A percentile compares a stretch with the other conserved stretches of the same genome.
Evolutionary conservation across 805 yeast genomes (phyloP).

Genomic region (Candida wancherniae): DNA sequence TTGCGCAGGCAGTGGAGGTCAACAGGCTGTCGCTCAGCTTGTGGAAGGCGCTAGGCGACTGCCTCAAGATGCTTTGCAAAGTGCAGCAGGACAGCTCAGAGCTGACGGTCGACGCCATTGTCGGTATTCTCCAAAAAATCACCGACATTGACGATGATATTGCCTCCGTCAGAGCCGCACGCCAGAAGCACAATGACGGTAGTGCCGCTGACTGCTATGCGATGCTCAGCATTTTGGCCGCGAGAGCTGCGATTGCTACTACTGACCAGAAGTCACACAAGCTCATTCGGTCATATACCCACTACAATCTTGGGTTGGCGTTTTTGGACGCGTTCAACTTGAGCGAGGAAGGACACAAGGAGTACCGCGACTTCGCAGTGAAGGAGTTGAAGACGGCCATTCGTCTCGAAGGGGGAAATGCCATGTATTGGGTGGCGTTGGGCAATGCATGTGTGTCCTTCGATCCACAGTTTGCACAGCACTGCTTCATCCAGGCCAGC

Average conservation of each 20-base stretch:
- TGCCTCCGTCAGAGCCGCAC: constrained; percentile 16
- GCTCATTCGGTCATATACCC: constrained; percentile 47
- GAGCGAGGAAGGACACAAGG: constrained; percentile 4
- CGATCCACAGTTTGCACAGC: constrained; percentile 79
- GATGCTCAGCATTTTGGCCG: constrained; percentile 40
- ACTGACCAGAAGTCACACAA: constrained; percentile 39
- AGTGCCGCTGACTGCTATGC: constrained; percentile 29
- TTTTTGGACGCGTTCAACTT: constrained; percentile 42
- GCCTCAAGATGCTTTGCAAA: constrained; percentile 47
- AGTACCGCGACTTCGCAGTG: constrained; percentile 49
- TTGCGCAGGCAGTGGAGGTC: constrained; percentile 32
- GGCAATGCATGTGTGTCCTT: constrained; percentile 68
- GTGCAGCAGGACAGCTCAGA: constrained; percentile 50
- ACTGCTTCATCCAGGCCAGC: constrained; percentile 82
- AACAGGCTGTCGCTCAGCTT: constrained; percentile 43
- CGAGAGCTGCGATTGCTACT: constrained; percentile 39
- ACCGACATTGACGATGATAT: constrained; percentile 14
- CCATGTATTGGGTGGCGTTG: constrained; percentile 74
- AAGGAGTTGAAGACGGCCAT: constrained; percentile 61
- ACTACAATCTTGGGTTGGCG: constrained; percentile 70
- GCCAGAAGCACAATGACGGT: constrained; percentile 9
- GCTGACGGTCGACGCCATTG: constrained; percentile 40
- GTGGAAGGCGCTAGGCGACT: constrained; percentile 65
- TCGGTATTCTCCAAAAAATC: constrained; percentile 17
- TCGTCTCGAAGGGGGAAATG: constrained; percentile 62